Conservation (phyloP, 441 rosid species). For the Croton laevigatus region DNA sequence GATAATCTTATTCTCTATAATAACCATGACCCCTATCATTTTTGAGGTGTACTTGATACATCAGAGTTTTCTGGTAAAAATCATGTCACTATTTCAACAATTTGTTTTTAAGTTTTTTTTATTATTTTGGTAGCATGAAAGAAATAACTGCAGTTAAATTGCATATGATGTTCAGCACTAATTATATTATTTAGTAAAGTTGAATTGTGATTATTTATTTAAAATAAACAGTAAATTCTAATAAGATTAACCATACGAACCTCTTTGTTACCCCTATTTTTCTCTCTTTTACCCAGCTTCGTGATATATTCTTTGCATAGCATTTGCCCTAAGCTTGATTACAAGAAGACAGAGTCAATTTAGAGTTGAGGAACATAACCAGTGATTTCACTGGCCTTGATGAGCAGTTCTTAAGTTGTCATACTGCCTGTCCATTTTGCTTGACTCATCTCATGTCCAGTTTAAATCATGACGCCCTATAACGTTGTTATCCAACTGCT, state of each 20-base stretch:
- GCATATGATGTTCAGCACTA: neutral
- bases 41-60: neutral
- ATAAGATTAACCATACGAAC: neutral
- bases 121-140: neutral
- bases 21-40: neutral
- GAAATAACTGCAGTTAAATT: neutral
- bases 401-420: neutral
- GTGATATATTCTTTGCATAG: neutral
- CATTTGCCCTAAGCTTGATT: neutral
- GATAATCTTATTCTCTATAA: neutral
- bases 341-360: neutral
- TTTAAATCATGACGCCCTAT: neutral
- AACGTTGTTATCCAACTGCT: neutral
- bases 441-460: neutral
- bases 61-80: neutral
- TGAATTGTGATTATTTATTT: neutral
- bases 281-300: neutral
- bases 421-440: neutral
- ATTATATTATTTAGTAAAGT: neutral
- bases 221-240: neutral
- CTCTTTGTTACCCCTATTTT: neutral
- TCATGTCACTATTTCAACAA: neutral
- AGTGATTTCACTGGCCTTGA: neutral
- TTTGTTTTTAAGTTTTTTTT: too few relatives aligned
- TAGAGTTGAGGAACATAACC: neutral